These are phyloP conservation scores for Aquilaria agallochum DNA, from an alignment of 441 rosid species.

Conservation along the genomic window DNA sequence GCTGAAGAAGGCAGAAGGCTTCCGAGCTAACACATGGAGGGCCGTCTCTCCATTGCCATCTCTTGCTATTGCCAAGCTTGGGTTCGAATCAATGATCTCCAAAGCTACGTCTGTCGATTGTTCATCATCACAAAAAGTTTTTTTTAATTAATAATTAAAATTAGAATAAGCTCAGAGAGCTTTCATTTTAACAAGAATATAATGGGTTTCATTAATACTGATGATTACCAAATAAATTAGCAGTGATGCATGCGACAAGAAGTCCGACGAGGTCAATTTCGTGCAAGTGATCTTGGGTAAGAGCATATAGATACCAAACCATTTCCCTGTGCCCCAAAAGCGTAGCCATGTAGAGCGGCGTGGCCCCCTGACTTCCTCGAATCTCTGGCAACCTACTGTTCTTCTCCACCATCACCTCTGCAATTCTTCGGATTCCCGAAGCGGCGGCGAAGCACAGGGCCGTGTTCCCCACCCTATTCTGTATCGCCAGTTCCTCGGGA, in stretches of 20 bases:
- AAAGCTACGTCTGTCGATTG: slow-evolving; percentile 21
- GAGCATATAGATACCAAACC: slow-evolving; percentile 12
- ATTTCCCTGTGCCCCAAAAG: slow-evolving; percentile 14
- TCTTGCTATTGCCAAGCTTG: slow-evolving; percentile 10
- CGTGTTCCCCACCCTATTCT: slow-evolving; percentile 6
- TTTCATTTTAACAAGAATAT: not conserved
- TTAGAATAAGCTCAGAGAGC: not conserved
- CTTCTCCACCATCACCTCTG: slow-evolving; percentile 13
- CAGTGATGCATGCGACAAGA: slow-evolving; percentile 10
- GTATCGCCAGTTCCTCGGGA: not conserved
- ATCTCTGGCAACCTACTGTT: slow-evolving; percentile 1
- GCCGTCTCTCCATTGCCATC: slow-evolving; percentile 16
- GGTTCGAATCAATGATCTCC: slow-evolving; percentile 7
- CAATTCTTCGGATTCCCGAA: slow-evolving; percentile 15
- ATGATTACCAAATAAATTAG: slow-evolving; percentile 13
- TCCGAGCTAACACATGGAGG: slow-evolving; percentile 20
- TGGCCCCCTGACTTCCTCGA: slow-evolving; percentile 12
- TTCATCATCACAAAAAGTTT: not conserved
- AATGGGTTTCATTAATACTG: not conserved
- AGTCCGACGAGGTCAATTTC: slow-evolving; percentile 11
- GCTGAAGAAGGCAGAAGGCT: slow-evolving; percentile 16
- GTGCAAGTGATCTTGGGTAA: slow-evolving; percentile 6
- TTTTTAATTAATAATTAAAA: not conserved
- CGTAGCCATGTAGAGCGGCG: slow-evolving; percentile 19
- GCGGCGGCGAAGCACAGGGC: slow-evolving; percentile 22